Base-by-base conservation (phyloP, 2,329 filamentous ascomycete species). In the Trichoderma sp. region DNA sequence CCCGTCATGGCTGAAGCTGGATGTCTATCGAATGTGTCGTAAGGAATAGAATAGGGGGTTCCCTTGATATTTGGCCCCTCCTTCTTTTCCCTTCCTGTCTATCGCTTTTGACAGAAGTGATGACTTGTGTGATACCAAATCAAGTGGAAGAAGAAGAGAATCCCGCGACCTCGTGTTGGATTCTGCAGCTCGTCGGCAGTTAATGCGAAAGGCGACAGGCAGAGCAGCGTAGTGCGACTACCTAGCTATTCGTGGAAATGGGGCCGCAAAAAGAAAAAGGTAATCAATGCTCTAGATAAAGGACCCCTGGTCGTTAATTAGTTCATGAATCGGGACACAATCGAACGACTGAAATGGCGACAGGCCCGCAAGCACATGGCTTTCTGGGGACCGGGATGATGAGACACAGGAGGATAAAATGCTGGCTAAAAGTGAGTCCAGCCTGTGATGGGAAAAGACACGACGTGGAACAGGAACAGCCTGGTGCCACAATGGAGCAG, bases 1-100 rank as follows among this genome's bases (percentile, higher is more conserved):
- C 79, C 79, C 33, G 81, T 77, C 81, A 82, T 82, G 71, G 75
- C 75, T 45, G 31, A 50, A 29, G 38, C 60, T 29, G 60, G 14
- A 18, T 27, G 16, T 56, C 33, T 38, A 27, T 35, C 50, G 41
- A 24, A 38, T 38, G 38, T 29, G 33, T n/a, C 27, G 63, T 60
- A 5, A 50, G 24, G 29, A 21, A 21, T 41, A 27, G 29, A 16
- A 31, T 41, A 59, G 35, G 38, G 18, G 6, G 12, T 27, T 68
- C 5, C 4, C 9, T 24, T 65, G 27, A 16, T 3, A 29, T 31
- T 60, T 16, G 41, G 3, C 41, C 24, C 33, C 38, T 24, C 16
- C 4, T 45, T 35, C 3, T 21, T 60, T 2, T 62, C 16, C n/a
- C 31, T 56, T 45, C 9, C 29, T 12, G 38, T 21, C 6, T 18